These are phyloP conservation scores for Scenedesmus sp. DNA, from an alignment of 163 green algal species.

Conservation along the genomic window DNA sequence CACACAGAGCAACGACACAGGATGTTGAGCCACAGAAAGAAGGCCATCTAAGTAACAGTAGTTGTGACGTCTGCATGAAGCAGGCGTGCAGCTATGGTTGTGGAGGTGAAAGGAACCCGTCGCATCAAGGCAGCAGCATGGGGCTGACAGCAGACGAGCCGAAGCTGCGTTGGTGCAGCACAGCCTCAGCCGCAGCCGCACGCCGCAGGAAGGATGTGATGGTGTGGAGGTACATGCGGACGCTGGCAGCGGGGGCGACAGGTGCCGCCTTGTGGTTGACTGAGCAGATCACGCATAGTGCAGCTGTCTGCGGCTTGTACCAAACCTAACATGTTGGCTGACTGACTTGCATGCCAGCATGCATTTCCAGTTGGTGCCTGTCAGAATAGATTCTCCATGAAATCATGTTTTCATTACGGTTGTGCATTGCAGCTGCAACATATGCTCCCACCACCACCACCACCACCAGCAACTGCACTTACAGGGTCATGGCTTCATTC, in stretches of 20 bases:
- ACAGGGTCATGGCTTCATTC: slow-evolving; percentile 55
- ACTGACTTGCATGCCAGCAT: background rate
- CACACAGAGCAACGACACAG: background rate
- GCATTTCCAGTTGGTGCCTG: background rate
- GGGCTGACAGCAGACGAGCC: background rate
- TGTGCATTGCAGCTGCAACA: background rate
- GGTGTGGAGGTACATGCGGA: background rate
- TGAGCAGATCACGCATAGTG: background rate
- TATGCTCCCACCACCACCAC: background rate
- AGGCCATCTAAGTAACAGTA: background rate
- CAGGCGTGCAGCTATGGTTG: background rate
- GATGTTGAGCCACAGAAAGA: background rate
- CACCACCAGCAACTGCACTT: slow-evolving; percentile 6
- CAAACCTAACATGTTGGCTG: background rate
- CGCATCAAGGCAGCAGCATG: background rate
- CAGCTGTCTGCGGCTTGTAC: background rate
- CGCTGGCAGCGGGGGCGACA: no score
- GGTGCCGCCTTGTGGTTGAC: background rate
- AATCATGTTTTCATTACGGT: background rate
- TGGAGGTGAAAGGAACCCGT: background rate
- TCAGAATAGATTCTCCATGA: background rate
- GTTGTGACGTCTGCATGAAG: background rate
- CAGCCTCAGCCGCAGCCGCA: background rate
- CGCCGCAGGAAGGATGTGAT: background rate
- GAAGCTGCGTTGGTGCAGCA: background rate